Conservation (phyloP, 2,329 filamentous ascomycete species). For the Curvularia sp. region DNA sequence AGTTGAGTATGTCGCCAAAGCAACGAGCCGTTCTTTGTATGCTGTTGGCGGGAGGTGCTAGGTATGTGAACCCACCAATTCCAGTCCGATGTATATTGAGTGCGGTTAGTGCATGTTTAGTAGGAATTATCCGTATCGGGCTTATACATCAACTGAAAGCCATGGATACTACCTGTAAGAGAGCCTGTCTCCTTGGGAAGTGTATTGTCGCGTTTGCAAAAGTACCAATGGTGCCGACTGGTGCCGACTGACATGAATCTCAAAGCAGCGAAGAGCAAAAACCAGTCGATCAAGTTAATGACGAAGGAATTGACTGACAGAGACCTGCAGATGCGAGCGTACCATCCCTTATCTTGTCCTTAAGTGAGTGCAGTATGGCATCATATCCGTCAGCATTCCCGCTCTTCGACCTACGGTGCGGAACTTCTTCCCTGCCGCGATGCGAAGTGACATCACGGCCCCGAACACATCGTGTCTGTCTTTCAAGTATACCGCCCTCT, state of each 20-base stretch:
- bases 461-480: slow-evolving; percentile 6
- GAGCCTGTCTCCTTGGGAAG: background rate
- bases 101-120: slow-evolving; percentile 31
- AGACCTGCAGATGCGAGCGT: slow-evolving; percentile 26
- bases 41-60: slow-evolving; percentile 35
- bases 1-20: slow-evolving; percentile 35
- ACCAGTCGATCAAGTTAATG: background rate
- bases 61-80: slow-evolving; percentile 22
- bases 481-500: slow-evolving; percentile 4
- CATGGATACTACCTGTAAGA: slow-evolving; percentile 38
- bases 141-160: slow-evolving; percentile 29
- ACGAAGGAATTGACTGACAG: background rate
- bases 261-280: background rate
- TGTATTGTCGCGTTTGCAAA: background rate
- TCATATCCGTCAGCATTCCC: slow-evolving; percentile 40
- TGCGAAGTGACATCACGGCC: slow-evolving; percentile 5
- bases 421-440: slow-evolving; percentile 27
- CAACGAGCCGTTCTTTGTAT: slow-evolving; percentile 39
- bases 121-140: slow-evolving; percentile 33
- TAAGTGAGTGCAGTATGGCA: slow-evolving; percentile 42
- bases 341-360: slow-evolving; percentile 32
- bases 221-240: background rate
- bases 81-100: slow-evolving; percentile 1
- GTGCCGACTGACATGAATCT: background rate
- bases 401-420: slow-evolving; percentile 35